phyloP scores from a whole-genome alignment of 1,284 basidiomycete species.

The Leccinum cinnamomeum region DNA sequence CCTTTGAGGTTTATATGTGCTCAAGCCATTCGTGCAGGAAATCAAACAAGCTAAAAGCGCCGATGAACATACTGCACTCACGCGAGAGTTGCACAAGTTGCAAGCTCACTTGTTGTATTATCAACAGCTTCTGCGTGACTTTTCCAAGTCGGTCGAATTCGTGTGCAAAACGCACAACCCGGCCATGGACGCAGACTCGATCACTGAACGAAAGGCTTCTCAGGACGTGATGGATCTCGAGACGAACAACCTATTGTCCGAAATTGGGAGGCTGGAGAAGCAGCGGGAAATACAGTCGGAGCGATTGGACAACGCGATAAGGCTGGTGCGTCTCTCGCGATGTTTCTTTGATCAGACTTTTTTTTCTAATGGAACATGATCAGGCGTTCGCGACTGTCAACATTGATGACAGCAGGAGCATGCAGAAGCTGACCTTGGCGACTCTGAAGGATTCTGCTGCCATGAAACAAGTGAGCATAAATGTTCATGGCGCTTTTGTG shows the following conservation, averaged over 20 bases:
- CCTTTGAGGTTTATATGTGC: neutral
- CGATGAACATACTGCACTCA: constrained; percentile 33
- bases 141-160: constrained; percentile 51
- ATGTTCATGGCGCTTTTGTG: neutral
- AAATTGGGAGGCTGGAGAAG: constrained; percentile 47
- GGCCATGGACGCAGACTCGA: constrained; percentile 31
- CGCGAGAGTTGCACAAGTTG: constrained; percentile 52
- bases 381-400: constrained; percentile 53
- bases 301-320: constrained; percentile 53
- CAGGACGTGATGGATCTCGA: constrained; percentile 41
- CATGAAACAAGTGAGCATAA: constrained; percentile 44
- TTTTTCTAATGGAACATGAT: constrained; percentile 5
- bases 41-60: constrained; percentile 37
- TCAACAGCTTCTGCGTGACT: constrained; percentile 51
- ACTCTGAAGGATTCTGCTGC: constrained; percentile 48
- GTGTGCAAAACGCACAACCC: constrained; percentile 49
- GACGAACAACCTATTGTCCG: constrained; percentile 41
- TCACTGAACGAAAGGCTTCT: constrained; percentile 20
- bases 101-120: constrained; percentile 57
- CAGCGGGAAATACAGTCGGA: constrained; percentile 44
- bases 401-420: constrained; percentile 48
- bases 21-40: constrained; percentile 39
- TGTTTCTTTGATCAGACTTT: neutral
- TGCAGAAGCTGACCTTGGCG: constrained; percentile 47
- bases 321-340: constrained; percentile 36